Evolutionary conservation across 495 filamentous ascomycete genomes (phyloP).

Genomic region (Oidiodendron maius): DNA sequence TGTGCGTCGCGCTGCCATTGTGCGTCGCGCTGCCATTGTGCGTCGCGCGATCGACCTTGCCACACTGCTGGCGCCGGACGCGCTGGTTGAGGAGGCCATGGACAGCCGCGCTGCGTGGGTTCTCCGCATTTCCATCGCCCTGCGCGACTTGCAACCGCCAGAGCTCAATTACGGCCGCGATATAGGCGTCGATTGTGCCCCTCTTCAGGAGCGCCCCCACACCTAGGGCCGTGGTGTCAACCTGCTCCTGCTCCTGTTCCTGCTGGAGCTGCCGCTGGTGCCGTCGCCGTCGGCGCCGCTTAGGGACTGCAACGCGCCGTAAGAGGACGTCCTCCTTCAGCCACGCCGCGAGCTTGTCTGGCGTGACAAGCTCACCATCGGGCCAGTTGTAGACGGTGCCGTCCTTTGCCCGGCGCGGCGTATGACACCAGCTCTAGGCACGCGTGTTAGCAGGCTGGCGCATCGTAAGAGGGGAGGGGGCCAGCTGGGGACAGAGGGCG

Average conservation of each 20-base stretch:
- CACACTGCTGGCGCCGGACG: background rate
- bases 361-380: background rate
- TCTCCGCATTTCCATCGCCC: background rate
- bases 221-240: background rate
- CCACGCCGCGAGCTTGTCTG: background rate
- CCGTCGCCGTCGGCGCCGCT: background rate
- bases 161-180: conserved; percentile 1
- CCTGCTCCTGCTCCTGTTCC: background rate
- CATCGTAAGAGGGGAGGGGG: background rate
- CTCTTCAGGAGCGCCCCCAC: background rate
- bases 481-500: too few species aligned
- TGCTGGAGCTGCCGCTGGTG: background rate
- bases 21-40: too few species aligned
- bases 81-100: background rate
- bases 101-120: background rate
- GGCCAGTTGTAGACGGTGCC: background rate
- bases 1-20: too few species aligned
- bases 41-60: background rate
- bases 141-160: background rate
- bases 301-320: background rate
- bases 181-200: background rate
- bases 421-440: background rate
- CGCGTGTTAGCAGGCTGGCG: background rate
- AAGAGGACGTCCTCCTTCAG: conserved; percentile 1
- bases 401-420: background rate